phyloP scores from a whole-genome alignment of 805 yeast genomes.

The Starmerella gropengiesseri region DNA sequence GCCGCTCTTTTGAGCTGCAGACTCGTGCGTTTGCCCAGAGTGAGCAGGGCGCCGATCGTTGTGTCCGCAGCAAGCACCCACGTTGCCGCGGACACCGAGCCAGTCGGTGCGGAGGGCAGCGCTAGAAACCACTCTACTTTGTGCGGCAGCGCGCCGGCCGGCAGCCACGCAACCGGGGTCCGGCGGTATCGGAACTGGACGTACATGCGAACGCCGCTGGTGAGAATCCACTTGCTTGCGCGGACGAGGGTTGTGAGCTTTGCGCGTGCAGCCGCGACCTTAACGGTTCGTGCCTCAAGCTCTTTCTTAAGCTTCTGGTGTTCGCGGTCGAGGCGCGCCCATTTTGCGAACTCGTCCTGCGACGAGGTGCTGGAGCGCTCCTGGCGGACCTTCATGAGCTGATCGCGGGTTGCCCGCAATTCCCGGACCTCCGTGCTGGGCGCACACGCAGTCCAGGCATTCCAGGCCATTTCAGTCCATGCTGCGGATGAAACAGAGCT shows the following conservation, averaged over 20 bases:
- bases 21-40: slow-evolving; percentile 1
- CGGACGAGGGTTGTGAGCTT: slow-evolving; percentile 31
- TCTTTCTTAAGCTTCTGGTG: slow-evolving; percentile 47
- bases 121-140: slow-evolving; percentile 46
- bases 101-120: slow-evolving; percentile 53
- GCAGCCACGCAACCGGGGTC: slow-evolving; percentile 47
- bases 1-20: neutral
- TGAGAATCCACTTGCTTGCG: slow-evolving; percentile 31
- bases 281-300: slow-evolving; percentile 34
- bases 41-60: slow-evolving; percentile 1
- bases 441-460: slow-evolving; percentile 29
- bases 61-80: slow-evolving; percentile 19
- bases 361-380: slow-evolving; percentile 60
- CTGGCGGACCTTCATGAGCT: slow-evolving; percentile 39
- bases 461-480: slow-evolving; percentile 35
- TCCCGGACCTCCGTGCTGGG: slow-evolving; percentile 30
- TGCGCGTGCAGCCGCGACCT: slow-evolving; percentile 33
- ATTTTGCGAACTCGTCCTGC: slow-evolving; percentile 87
- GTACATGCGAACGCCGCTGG: slow-evolving; percentile 35
- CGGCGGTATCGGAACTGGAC: slow-evolving; percentile 45
- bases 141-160: slow-evolving; percentile 46
- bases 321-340: slow-evolving; percentile 84
- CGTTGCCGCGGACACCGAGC: slow-evolving; percentile 44
- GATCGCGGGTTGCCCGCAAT: slow-evolving; percentile 31
- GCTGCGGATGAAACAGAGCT: slow-evolving; percentile 21